These are phyloP conservation scores for Suillus hirtellus DNA, from an alignment of 768 basidiomycete genomes.

Conservation along the genomic window DNA sequence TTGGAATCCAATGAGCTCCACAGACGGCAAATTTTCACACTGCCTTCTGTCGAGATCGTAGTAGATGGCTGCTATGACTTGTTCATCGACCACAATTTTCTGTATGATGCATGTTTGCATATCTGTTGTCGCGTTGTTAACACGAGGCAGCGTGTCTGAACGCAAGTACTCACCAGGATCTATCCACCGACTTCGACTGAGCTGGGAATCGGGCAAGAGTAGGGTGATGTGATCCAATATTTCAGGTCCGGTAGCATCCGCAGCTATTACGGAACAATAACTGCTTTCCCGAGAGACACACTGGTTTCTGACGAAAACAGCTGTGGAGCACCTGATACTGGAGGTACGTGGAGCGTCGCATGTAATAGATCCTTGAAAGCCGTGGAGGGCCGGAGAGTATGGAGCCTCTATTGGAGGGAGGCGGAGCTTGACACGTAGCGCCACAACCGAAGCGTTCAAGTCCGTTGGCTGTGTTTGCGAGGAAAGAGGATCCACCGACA, in stretches of 20 bases:
- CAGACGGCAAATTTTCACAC: slow-evolving; percentile 53
- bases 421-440: slow-evolving; percentile 56
- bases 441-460: slow-evolving; percentile 41
- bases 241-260: slow-evolving; percentile 50
- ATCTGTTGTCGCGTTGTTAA: slow-evolving; percentile 29
- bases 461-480: slow-evolving; percentile 39
- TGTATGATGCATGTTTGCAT: slow-evolving; percentile 51
- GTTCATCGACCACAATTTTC: slow-evolving; percentile 66
- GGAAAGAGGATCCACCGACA: slow-evolving; percentile 58
- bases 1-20: slow-evolving; percentile 57
- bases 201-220: slow-evolving; percentile 63
- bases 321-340: slow-evolving; percentile 65
- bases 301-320: slow-evolving; percentile 51
- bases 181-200: slow-evolving; percentile 70
- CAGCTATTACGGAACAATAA: slow-evolving; percentile 33
- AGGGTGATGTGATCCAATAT: slow-evolving; percentile 50
- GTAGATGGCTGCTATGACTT: slow-evolving; percentile 60
- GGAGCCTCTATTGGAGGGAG: slow-evolving; percentile 56
- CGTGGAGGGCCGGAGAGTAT: slow-evolving; percentile 58
- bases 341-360: slow-evolving; percentile 53
- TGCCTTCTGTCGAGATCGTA: slow-evolving; percentile 68
- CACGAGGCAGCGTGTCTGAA: slow-evolving; percentile 21
- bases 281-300: slow-evolving; percentile 56
- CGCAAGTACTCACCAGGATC: slow-evolving; percentile 54
- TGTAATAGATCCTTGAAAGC: slow-evolving; percentile 59